Evolutionary conservation across 148 eudicot species (phyloP).

Genomic region (Cornus florida): DNA sequence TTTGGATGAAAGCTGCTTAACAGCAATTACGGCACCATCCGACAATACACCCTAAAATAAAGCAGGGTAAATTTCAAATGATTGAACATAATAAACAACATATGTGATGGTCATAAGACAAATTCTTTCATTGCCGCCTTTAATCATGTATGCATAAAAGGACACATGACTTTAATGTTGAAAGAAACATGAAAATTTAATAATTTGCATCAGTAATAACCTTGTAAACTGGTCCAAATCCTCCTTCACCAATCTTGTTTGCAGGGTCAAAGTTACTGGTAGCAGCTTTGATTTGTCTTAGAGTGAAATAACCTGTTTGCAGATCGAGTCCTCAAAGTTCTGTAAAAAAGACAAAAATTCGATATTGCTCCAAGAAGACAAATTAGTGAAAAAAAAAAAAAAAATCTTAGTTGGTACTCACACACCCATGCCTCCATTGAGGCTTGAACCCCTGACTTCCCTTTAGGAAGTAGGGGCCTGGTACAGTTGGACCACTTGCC

Average conservation of each 20-base stretch:
- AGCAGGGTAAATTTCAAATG: neutral
- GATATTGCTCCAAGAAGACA: neutral
- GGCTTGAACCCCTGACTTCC: no score
- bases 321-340: constrained; percentile 39
- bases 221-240: constrained; percentile 83
- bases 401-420: no score
- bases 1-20: constrained; percentile 71
- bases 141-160: neutral
- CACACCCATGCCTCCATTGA: no score
- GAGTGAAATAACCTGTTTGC: constrained; percentile 39
- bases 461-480: no score
- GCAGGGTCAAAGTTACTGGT: constrained; percentile 47
- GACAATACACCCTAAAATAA: constrained; percentile 47
- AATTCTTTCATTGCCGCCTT: neutral
- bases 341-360: constrained; percentile 10
- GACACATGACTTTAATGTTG: neutral
- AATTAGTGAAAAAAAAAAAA: neutral
- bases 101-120: neutral
- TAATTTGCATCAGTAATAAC: constrained; percentile 21
- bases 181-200: neutral
- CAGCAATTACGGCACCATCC: constrained; percentile 61
- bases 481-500: no score
- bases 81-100: neutral
- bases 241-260: constrained; percentile 77
- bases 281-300: constrained; percentile 47